These are phyloP conservation scores for Stereocaulon alpinum DNA, from an alignment of 495 filamentous ascomycete species.

Conservation along the genomic window DNA sequence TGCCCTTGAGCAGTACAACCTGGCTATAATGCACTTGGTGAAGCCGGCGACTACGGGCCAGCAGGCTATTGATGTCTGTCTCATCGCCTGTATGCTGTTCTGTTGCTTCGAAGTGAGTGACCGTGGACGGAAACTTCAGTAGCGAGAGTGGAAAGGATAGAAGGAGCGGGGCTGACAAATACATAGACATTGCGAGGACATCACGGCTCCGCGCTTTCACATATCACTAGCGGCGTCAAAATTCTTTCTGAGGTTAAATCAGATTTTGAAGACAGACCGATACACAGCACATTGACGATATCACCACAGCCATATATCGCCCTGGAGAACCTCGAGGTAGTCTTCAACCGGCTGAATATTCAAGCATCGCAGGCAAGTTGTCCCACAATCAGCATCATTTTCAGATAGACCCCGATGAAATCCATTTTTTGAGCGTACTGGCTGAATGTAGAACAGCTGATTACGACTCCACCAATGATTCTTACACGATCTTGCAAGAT, in stretches of 20 bases:
- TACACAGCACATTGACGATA: neutral
- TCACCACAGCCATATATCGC: slow-evolving; percentile 9
- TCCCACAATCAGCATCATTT: neutral
- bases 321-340: slow-evolving; percentile 12
- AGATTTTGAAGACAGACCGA: neutral
- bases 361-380: slow-evolving; percentile 11
- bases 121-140: slow-evolving; percentile 18
- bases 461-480: slow-evolving; percentile 11
- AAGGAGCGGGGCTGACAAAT: slow-evolving; percentile 1
- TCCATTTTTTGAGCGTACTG: neutral
- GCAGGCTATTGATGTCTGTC: slow-evolving; percentile 28
- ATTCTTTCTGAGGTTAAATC: slow-evolving; percentile 23
- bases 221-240: slow-evolving; percentile 28
- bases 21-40: slow-evolving; percentile 36
- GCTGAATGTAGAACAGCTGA: slow-evolving; percentile 11
- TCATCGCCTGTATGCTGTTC: slow-evolving; percentile 48
- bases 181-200: slow-evolving; percentile 27
- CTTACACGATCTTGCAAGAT: neutral
- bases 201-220: slow-evolving; percentile 28
- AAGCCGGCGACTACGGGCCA: slow-evolving; percentile 3
- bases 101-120: slow-evolving; percentile 40
- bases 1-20: slow-evolving; percentile 45
- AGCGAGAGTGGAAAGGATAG: slow-evolving; percentile 3
- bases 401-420: neutral
- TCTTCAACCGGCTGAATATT: slow-evolving; percentile 19